These are phyloP conservation scores for Lepiota subincarnata DNA, from an alignment of 768 basidiomycete genomes.

Conservation along the genomic window DNA sequence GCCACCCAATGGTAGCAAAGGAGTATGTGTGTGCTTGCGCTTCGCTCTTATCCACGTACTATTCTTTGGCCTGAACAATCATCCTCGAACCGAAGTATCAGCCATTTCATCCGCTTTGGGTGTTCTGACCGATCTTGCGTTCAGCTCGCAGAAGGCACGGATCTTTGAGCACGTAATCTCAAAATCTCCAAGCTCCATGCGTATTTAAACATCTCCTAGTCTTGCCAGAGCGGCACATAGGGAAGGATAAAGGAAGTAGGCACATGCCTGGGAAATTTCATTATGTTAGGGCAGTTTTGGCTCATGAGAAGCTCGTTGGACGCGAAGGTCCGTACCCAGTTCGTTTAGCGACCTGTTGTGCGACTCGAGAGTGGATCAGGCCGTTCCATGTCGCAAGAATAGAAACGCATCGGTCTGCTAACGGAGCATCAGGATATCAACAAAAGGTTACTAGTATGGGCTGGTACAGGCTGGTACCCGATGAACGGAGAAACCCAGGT, in stretches of 20 bases:
- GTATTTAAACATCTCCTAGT: too few species aligned
- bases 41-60: neutral
- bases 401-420: neutral
- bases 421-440: too few species aligned
- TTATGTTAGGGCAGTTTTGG: neutral
- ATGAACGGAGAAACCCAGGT: conserved; percentile 3
- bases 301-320: neutral
- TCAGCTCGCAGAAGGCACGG: neutral
- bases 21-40: conserved; percentile 1
- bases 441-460: too few species aligned
- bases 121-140: neutral
- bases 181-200: too few species aligned
- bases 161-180: too few species aligned
- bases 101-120: neutral
- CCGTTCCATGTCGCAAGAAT: neutral
- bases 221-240: too few species aligned
- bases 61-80: neutral
- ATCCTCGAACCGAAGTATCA: neutral
- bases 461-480: neutral
- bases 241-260: too few species aligned
- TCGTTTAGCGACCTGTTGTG: too few species aligned
- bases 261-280: too few species aligned
- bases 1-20: neutral
- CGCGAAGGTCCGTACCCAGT: neutral
- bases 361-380: neutral